Evolutionary conservation across 352 stramenopile genomes (phyloP).

Genomic region (Phytophthora citrophthora): DNA sequence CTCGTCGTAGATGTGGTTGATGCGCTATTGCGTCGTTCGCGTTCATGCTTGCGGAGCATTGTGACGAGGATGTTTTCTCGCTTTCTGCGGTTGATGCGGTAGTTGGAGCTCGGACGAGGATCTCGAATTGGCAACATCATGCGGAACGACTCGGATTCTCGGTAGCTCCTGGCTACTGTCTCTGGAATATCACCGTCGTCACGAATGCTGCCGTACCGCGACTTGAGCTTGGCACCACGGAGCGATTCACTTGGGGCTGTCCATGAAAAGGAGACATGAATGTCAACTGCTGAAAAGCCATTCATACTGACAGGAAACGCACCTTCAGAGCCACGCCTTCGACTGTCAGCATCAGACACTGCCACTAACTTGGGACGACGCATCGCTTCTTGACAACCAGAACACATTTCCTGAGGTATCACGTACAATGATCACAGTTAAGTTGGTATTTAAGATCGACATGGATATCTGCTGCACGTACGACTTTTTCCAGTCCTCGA

Average conservation of each 20-base stretch:
- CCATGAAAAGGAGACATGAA: background rate
- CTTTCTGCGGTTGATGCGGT: constrained; percentile 45
- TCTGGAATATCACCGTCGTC: constrained; percentile 44
- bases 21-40: constrained; percentile 8
- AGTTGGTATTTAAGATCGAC: background rate
- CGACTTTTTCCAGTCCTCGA: constrained; percentile 52
- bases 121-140: constrained; percentile 70
- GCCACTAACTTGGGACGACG: constrained; percentile 55
- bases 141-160: constrained; percentile 58
- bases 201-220: constrained; percentile 40
- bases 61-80: constrained; percentile 60
- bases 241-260: constrained; percentile 20
- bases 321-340: constrained; percentile 31
- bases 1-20: constrained; percentile 2
- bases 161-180: constrained; percentile 36
- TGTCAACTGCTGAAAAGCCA: background rate
- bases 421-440: constrained; percentile 1
- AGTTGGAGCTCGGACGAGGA: constrained; percentile 40
- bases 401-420: constrained; percentile 57
- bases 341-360: constrained; percentile 29
- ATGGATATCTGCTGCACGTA: constrained; percentile 3
- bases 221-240: constrained; percentile 36
- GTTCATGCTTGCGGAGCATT: constrained; percentile 58
- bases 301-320: background rate
- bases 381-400: constrained; percentile 57